phyloP scores from a whole-genome alignment of 768 basidiomycete genomes.

The Lactarius indigo region DNA sequence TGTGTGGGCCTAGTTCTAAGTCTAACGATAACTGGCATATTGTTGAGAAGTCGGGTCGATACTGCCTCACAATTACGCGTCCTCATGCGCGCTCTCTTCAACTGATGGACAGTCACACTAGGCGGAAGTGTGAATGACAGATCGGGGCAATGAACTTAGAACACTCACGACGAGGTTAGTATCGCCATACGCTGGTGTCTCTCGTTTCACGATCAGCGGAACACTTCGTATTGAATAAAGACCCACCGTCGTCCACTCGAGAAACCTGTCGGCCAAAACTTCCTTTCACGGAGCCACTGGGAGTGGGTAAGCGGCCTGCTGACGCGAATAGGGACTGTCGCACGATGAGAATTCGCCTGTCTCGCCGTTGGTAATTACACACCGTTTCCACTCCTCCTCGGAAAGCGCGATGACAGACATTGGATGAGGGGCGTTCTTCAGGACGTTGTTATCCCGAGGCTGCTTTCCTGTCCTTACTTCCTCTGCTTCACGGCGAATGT shows the following conservation, averaged over 20 bases:
- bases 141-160: background rate
- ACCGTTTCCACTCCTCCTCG: conserved; percentile 86
- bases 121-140: conserved; percentile 17
- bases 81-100: conserved; percentile 59
- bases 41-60: conserved; percentile 22
- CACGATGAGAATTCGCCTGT: conserved; percentile 15
- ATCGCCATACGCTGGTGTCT: conserved; percentile 77
- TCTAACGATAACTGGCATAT: conserved; percentile 43
- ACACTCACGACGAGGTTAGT: conserved; percentile 77
- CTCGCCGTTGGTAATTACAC: conserved; percentile 25
- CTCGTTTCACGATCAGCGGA: conserved; percentile 16
- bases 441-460: conserved; percentile 84
- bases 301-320: conserved; percentile 87
- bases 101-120: conserved; percentile 87
- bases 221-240: background rate
- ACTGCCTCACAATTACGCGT: conserved; percentile 26
- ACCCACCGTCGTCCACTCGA: conserved; percentile 87
- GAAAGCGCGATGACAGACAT: conserved; percentile 66
- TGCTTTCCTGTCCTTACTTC: conserved; percentile 85
- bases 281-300: conserved; percentile 79
- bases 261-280: conserved; percentile 97
- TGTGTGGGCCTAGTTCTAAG: conserved; percentile 41
- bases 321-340: conserved; percentile 80
- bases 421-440: conserved; percentile 94
- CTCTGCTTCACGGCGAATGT: conserved; percentile 88